Percentiles rank a stretch among this genome's conserved stretches.
phyloP scores from a whole-genome alignment of 371 early-diverging fungal species.

The Synchytrium microbalum region DNA sequence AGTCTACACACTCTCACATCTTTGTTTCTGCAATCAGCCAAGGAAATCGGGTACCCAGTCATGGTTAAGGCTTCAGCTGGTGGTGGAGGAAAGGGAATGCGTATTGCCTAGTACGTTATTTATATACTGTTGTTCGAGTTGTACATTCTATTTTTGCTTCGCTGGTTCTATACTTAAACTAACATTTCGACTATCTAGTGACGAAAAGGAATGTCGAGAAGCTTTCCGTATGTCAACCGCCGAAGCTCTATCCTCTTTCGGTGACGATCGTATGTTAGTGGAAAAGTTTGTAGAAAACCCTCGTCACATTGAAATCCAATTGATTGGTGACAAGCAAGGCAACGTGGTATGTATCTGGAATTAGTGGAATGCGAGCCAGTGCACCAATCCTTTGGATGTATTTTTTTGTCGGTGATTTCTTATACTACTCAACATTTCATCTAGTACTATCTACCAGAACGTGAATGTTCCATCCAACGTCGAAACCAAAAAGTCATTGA shows the following conservation, averaged over 20 bases:
- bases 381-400: neutral
- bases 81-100: conserved; percentile 99
- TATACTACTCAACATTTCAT: conserved; percentile 3
- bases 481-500: conserved; percentile 76
- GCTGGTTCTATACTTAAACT: conserved; percentile 4
- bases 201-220: conserved; percentile 62
- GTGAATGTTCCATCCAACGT: conserved; percentile 99
- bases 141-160: too few relatives aligned
- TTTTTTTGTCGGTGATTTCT: conserved; percentile 2
- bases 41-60: conserved; percentile 94
- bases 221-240: conserved; percentile 74
- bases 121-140: conserved; percentile 85
- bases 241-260: conserved; percentile 82
- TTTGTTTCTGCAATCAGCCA: conserved; percentile 37
- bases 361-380: conserved; percentile 27
- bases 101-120: conserved; percentile 73
- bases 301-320: conserved; percentile 96
- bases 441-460: conserved; percentile 74
- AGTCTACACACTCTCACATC: too few relatives aligned
- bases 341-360: conserved; percentile 91
- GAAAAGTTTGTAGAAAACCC: conserved; percentile 92
- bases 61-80: conserved; percentile 99
- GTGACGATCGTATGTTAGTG: conserved; percentile 80
- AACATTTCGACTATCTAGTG: too few relatives aligned
- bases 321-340: conserved; percentile 95